Evolutionary conservation across 306 rosid species (phyloP).

Genomic region (Lathyrus sativus): DNA sequence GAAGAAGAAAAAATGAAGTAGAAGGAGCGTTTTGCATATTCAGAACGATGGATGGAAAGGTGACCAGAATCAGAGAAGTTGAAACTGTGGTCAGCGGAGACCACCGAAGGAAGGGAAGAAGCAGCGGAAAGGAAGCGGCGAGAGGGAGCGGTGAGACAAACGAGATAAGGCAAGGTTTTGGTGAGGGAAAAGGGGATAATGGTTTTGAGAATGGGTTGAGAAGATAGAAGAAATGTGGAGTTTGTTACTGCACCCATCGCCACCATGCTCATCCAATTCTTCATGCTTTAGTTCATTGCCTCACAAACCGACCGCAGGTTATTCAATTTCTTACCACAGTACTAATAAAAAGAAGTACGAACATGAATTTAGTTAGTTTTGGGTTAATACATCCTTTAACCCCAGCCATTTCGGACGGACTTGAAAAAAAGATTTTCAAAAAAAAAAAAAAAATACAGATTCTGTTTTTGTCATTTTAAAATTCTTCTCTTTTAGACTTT

Average conservation of each 20-base stretch:
- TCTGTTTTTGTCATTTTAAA: too few species aligned
- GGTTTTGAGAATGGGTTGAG: conserved; percentile 26
- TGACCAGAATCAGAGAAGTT: conserved; percentile 46
- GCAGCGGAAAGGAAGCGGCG: conserved; percentile 52
- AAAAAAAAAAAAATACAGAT: too few species aligned
- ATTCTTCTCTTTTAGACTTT: too few species aligned
- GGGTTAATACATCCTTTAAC: too few species aligned
- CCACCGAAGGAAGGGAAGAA: conserved; percentile 3
- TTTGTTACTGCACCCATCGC: conserved; percentile 35
- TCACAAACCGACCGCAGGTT: not conserved
- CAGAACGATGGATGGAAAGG: not conserved
- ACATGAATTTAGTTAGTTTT: too few species aligned
- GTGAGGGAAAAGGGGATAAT: conserved; percentile 34
- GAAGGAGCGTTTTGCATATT: not conserved
- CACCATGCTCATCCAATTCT: conserved; percentile 58
- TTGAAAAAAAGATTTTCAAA: too few species aligned
- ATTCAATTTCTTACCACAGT: not conserved
- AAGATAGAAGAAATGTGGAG: conserved; percentile 19
- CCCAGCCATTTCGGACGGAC: too few species aligned
- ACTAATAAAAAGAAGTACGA: too few species aligned
- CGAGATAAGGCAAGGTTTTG: conserved; percentile 33
- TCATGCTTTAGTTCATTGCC: conserved; percentile 27
- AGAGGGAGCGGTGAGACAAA: conserved; percentile 37
- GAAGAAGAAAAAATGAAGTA: not conserved
- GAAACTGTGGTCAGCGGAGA: not conserved